Evolutionary conservation across 2,329 filamentous ascomycete genomes (phyloP).

Genomic region (Verticillium nubilum): DNA sequence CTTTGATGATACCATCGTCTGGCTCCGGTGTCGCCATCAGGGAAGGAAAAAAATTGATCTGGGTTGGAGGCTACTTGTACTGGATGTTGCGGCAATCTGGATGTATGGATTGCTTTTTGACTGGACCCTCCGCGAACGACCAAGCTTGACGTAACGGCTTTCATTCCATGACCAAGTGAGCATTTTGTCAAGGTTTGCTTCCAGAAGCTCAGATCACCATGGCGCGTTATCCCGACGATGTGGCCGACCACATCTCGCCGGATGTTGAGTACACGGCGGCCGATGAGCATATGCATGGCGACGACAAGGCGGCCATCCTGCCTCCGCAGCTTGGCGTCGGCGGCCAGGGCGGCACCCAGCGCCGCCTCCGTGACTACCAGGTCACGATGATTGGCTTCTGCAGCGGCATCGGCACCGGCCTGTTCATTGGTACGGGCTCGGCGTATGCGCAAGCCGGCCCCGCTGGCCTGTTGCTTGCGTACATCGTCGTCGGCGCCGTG

Average conservation of each 20-base stretch:
- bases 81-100: background rate
- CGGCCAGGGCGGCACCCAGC: constrained; percentile 11
- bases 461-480: constrained; percentile 38
- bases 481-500: constrained; percentile 44
- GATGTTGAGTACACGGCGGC: background rate
- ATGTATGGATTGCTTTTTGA: background rate
- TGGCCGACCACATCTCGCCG: background rate
- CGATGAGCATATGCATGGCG: background rate
- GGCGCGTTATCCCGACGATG: background rate
- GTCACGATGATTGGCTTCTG: constrained; percentile 6
- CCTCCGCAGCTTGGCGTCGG: constrained; percentile 11
- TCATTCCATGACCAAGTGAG: background rate
- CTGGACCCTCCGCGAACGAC: background rate
- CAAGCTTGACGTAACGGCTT: background rate
- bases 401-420: constrained; percentile 35
- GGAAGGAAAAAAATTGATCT: background rate
- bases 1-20: background rate
- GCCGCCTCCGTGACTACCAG: constrained; percentile 11
- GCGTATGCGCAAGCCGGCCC: constrained; percentile 18
- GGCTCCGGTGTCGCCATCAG: background rate
- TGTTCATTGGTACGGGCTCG: constrained; percentile 35
- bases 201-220: background rate
- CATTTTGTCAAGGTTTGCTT: background rate
- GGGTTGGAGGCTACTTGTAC: background rate
- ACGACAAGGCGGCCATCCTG: constrained; percentile 8